These are phyloP conservation scores for Geopyxis carbonaria DNA, from an alignment of 495 filamentous ascomycete species.

Conservation along the genomic window DNA sequence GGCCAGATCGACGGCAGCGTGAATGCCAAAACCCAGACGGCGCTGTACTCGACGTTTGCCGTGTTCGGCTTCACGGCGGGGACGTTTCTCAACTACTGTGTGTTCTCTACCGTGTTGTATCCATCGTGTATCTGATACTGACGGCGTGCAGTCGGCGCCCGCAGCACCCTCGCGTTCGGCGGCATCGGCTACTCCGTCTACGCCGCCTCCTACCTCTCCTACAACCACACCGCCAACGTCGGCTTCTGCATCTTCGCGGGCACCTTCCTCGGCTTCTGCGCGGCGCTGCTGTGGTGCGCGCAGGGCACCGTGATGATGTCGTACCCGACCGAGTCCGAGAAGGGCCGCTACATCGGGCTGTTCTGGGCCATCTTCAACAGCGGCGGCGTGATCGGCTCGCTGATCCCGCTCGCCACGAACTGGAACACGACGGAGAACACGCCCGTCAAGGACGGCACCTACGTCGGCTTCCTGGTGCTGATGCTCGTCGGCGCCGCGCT, in stretches of 20 bases:
- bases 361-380: slow-evolving; percentile 97
- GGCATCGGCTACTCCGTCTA: slow-evolving; percentile 81
- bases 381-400: slow-evolving; percentile 74
- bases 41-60: slow-evolving; percentile 68
- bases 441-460: slow-evolving; percentile 66
- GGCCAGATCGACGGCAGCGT: slow-evolving; percentile 47
- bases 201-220: slow-evolving; percentile 57
- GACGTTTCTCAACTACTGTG: slow-evolving; percentile 35
- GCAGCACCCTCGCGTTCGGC: slow-evolving; percentile 55
- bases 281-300: slow-evolving; percentile 75
- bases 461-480: slow-evolving; percentile 76
- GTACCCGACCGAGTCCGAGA: slow-evolving; percentile 64
- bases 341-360: slow-evolving; percentile 74
- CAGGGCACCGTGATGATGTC: slow-evolving; percentile 95
- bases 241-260: slow-evolving; percentile 68
- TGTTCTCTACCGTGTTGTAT: not conserved
- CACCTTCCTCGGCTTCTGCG: slow-evolving; percentile 58
- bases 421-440: slow-evolving; percentile 29
- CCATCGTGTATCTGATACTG: not conserved
- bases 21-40: slow-evolving; percentile 52
- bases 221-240: slow-evolving; percentile 60
- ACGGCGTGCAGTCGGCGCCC: slow-evolving; percentile 54
- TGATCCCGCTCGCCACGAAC: slow-evolving; percentile 30
- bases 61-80: slow-evolving; percentile 79
- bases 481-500: slow-evolving; percentile 61